Evolutionary conservation across 2,329 filamentous ascomycete species (phyloP), one percentile per base, ranked within the genome.

Genomic region (Claviceps capensis): DNA sequence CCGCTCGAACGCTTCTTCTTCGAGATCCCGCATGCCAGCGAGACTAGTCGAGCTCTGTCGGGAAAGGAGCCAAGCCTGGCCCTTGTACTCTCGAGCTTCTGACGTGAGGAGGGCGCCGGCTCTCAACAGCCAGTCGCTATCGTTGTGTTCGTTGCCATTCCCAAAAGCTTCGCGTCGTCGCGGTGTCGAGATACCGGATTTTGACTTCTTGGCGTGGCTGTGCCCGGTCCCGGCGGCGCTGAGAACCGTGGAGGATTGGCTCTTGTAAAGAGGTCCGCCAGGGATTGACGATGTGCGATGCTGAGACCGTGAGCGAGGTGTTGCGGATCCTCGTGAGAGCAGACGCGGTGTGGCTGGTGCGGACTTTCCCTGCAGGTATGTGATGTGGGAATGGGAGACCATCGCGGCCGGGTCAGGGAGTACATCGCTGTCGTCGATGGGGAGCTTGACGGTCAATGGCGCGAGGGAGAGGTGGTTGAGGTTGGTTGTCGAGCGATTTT

Each of bases 11-110:
- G 69, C 72, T 54, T 76, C 74, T 41, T 79, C 76, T 4, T 78
- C 77, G 3, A 69, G 69, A 37, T 78, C 73, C 7, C 67, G 69
- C 61, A 74, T 65, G 23, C 72, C 77, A 0, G 73, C 67, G 17
- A 85, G 70, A 60, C 76, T 82, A 8, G 80, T 85, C 1, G 81
- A 83, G 62, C 79, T 83, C 51, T 77, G 78, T 47, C 80, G 73
- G 23, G 80, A 79, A n/a, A 78, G 70, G 19, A 86, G 74, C 83
- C 83, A 86, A 14, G 76, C 69, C 64, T 86, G 82, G 14, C 83
- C 83, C 65, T 85, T 85, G 60, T 72, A 81, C 61, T 86, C 82
- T 52, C 82, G 72, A 17, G 81, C 72, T 61, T 82, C 79, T 49
- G 74, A 75, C 52, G 77, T 77, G 58, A 86, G 76, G 47, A 82